Evolutionary conservation across 2,329 filamentous ascomycete genomes (phyloP), one percentile per base, ranked within the genome.

Genomic region (Harringtonia lauricola): DNA sequence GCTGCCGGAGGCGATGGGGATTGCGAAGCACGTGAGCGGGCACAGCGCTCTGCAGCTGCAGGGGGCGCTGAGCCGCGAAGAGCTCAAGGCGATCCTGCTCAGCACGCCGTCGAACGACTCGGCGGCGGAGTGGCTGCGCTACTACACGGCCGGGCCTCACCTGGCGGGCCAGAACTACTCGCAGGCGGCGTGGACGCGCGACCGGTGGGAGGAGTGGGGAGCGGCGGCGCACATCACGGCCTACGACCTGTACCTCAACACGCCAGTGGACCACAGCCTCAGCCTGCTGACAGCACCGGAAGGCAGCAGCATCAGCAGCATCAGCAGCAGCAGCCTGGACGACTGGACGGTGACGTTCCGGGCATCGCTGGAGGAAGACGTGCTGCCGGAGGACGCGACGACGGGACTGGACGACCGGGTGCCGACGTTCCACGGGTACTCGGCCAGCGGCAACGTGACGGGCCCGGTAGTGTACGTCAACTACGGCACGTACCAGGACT

Each of bases 361-460:
- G 57, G 90, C 89, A 1, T 81, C 77, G 1, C 65, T 96, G 34
- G 79, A 85, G 53, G 92, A 98, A 61, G 87, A 94, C 56, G 72
- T 90, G 2, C 66, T 96, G 6, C 72, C 86, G 0, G 81, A 94
- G 42, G 92, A 98, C 59, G 74, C 79, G 3, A 94, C 88, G 0
- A 87, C 80, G 17, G 74, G 79, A 19, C 67, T 87, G 37, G 63
- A 74, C 10, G 74, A 88, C 54, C 72, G 86, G 26, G 74, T 96
- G 21, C 88, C 90, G 1, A 90, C 83, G 0, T 96, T 96, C 66
- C 90, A 96, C 57, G 92, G 90, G 42, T 96, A 95, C 62, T 94
- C 87, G 4, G 88, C 88, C 5, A 89, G 72, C 47, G 90, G 90
- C 24, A 94, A 96, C 59, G 90, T 94, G 39, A 95, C 90, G 0